Percentiles rank a stretch among this genome's conserved stretches.
Evolutionary conservation across 2,329 filamentous ascomycete genomes (phyloP).

Genomic region (Cercospora nicotianae): DNA sequence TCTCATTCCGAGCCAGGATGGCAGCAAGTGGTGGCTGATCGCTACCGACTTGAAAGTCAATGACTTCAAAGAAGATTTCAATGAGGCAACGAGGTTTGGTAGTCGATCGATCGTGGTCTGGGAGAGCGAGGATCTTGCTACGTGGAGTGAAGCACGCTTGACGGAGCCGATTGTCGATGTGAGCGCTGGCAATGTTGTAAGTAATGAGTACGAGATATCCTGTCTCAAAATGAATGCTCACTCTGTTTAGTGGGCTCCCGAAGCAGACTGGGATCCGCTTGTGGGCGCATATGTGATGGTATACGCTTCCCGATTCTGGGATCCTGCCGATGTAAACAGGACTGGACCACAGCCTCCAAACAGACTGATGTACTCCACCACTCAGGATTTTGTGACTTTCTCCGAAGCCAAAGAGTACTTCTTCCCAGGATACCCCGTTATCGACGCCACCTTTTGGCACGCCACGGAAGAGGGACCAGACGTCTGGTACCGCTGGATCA

Average conservation of each 20-base stretch:
- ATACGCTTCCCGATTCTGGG: slow-evolving; percentile 22
- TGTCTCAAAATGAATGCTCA: too few species aligned
- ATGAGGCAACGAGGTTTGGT: slow-evolving; percentile 29
- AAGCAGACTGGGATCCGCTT: slow-evolving; percentile 21
- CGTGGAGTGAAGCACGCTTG: slow-evolving; percentile 19
- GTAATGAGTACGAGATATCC: too few species aligned
- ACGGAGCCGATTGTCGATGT: slow-evolving; percentile 15
- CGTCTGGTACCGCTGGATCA: slow-evolving; percentile 27
- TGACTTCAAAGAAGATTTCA: slow-evolving; percentile 29
- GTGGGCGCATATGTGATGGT: slow-evolving; percentile 20
- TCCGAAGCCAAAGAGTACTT: slow-evolving; percentile 23
- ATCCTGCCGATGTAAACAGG: slow-evolving; percentile 14
- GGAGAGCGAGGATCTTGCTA: slow-evolving; percentile 19
- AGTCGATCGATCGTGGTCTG: slow-evolving; percentile 26
- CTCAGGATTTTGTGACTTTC: slow-evolving; percentile 23
- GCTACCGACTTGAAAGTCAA: slow-evolving; percentile 29
- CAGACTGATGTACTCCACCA: slow-evolving; percentile 24
- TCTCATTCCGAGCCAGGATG: slow-evolving; percentile 17
- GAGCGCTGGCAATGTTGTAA: slow-evolving; percentile 20
- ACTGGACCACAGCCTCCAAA: slow-evolving; percentile 22
- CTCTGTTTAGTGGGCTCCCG: slow-evolving; percentile 11
- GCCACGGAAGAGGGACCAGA: slow-evolving; percentile 16
- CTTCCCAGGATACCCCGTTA: slow-evolving; percentile 24
- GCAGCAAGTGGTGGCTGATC: slow-evolving; percentile 24
- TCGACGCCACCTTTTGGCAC: slow-evolving; percentile 24